These are phyloP conservation scores for Cladosporium sp. DNA, from an alignment of 2,329 filamentous ascomycete genomes.

Conservation along the genomic window DNA sequence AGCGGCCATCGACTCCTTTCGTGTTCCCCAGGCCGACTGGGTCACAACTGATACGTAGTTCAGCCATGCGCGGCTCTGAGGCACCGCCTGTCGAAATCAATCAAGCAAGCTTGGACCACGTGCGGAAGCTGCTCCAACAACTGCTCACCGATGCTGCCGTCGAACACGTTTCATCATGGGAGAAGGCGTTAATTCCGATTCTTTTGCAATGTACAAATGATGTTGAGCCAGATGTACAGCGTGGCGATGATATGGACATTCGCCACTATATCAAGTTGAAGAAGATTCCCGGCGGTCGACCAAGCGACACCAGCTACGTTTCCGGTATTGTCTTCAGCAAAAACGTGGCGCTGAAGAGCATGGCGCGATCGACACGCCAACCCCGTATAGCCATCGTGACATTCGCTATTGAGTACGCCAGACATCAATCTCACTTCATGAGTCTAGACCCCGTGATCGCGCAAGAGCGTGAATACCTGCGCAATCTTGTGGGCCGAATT, in stretches of 20 bases:
- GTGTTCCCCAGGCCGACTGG: constrained; percentile 14
- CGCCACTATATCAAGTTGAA: constrained; percentile 97
- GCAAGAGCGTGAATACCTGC: constrained; percentile 89
- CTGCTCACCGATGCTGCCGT: constrained; percentile 74
- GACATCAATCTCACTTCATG: constrained; percentile 94
- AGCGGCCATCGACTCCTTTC: constrained; percentile 17
- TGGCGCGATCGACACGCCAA: constrained; percentile 78
- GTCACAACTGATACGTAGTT: constrained; percentile 60
- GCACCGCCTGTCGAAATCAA: constrained; percentile 80
- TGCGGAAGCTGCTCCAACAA: constrained; percentile 78
- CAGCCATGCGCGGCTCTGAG: constrained; percentile 72
- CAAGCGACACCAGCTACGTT: constrained; percentile 90
- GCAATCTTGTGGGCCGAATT: constrained; percentile 88
- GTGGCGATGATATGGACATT: constrained; percentile 93
- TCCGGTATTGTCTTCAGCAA: constrained; percentile 97
- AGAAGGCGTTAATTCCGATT: constrained; percentile 85
- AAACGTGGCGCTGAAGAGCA: constrained; percentile 92
- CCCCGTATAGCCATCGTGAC: constrained; percentile 89
- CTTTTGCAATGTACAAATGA: constrained; percentile 88
- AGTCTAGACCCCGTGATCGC: constrained; percentile 94
- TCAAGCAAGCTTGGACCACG: constrained; percentile 79
- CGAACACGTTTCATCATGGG: constrained; percentile 72
- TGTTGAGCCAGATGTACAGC: constrained; percentile 85
- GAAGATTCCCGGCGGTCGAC: constrained; percentile 85
- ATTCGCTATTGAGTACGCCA: constrained; percentile 92